Evolutionary conservation across 2,329 filamentous ascomycete genomes (phyloP), one percentile per base, ranked within the genome.

Genomic region (Boeremia lycopersici): DNA sequence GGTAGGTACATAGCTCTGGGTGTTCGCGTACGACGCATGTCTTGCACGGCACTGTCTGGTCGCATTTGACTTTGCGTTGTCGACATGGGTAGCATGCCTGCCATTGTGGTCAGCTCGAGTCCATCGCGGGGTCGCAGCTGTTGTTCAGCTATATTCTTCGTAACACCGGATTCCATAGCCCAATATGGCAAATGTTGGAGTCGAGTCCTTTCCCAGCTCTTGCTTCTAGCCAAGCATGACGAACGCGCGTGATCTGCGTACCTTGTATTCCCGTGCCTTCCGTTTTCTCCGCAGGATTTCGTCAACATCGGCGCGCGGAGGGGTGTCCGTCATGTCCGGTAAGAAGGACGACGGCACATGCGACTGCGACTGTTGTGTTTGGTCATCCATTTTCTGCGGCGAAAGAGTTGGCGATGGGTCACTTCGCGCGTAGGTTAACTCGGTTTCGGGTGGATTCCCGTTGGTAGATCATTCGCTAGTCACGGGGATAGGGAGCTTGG

Each of bases 201-300:
- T 41, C 45, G 15, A 30, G 34, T 29, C n/a, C 48, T n/a, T 36
- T 9, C 25, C 28, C 12, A 23, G n/a, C 35, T 31, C 35, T 35
- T 45, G 4, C 8, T 31, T n/a, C 12, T 23, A 9, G 3, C 25
- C n/a, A 12, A 36, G 34, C 9, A 30, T 34, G 40, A 31, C 45
- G 40, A 15, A 17, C 29, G 41, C 52, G 52, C 52, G 41, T 46
- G 40, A 36, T 19, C 19, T 46, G 46, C 71, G 54, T 64, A 74
- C 73, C 72, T 81, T 82, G 71, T 82, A 80, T 69, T 81, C 79
- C 28, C 79, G 70, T 40, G 79, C 79, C 62, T 82, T 82, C 40
- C 79, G 72, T 69, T 81, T 81, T 62, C 78, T 72, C 19, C 78
- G 72, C 63, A 81, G 61, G 34, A 81, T 79, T 60, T 81, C 78